phyloP scores from a whole-genome alignment of 2,329 filamentous ascomycete species.

The Diplodia sapinea region DNA sequence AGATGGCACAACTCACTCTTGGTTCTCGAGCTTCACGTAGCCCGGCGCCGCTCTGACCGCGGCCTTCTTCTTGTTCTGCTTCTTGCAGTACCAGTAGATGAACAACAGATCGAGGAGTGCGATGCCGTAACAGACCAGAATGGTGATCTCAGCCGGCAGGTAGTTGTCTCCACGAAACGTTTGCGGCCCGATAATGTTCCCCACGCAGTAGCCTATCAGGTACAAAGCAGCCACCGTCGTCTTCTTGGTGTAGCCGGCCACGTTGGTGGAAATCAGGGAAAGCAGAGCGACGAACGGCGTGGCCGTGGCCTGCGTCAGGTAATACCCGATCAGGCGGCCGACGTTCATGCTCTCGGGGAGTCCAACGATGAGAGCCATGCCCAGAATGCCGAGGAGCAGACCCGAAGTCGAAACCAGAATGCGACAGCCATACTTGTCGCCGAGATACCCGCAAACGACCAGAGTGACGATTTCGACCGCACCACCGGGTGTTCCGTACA shows the following conservation, averaged over 20 bases:
- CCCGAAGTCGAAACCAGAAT: constrained; percentile 62
- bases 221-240: constrained; percentile 60
- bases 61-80: constrained; percentile 66
- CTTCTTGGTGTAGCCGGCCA: constrained; percentile 65
- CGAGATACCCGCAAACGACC: constrained; percentile 61
- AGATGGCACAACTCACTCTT: constrained; percentile 57
- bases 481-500: constrained; percentile 70
- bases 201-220: constrained; percentile 57
- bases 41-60: constrained; percentile 57
- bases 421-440: constrained; percentile 63
- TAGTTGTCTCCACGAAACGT: constrained; percentile 60
- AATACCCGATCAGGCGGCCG: constrained; percentile 68
- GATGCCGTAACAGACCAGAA: constrained; percentile 64
- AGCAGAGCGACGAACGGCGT: constrained; percentile 69
- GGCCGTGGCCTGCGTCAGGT: constrained; percentile 65
- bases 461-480: constrained; percentile 67
- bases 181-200: constrained; percentile 53
- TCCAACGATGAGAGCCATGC: constrained; percentile 68
- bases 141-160: constrained; percentile 67
- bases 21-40: constrained; percentile 68
- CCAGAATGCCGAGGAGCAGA: constrained; percentile 61
- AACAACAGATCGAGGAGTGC: constrained; percentile 63
- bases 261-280: constrained; percentile 67
- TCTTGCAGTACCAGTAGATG: constrained; percentile 66
- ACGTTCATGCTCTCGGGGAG: constrained; percentile 63